Base-by-base conservation (phyloP, 2,329 filamentous ascomycete genomes). In the Aureobasidium sp. region DNA sequence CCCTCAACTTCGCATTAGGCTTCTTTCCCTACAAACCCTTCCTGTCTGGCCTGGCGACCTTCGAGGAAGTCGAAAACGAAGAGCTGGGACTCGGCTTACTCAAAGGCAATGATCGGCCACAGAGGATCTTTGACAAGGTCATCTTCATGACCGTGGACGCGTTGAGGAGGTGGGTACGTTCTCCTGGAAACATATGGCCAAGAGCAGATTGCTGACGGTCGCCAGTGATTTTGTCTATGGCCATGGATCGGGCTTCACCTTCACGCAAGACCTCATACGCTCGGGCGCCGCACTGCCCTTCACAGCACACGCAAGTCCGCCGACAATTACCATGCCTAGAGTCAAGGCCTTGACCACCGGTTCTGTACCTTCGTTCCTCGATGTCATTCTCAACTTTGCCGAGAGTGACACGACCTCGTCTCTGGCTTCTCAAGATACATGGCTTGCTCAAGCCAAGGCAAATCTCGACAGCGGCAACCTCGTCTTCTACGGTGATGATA, bases 21-120 rank as follows among this genome's bases (percentile, higher is more conserved):
- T 99, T 99, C 81, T 99, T 99, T 71, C 94, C 94, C 8, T 97
- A 97, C 76, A 99, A 99, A 71, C 91, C 94, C 3, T 88, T 96
- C 66, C 81, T 99, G 51, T 86, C 92, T 11, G 94, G 94, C 4
- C 78, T 96, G 50, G 92, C 94, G 14, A 69, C 66, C 1, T 70
- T 70, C 39, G 65, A 68, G 37, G 65, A 70, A 58, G 62, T 60
- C 16, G 45, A 65, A 49, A 54, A 65, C 48, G 53, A 61, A 55
- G 64, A 63, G 58, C 42, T 62, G 25, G 62, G 59, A 53, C 34
- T 65, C 30, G 49, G 53, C 1, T 11, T 53, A 9, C 34, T 57
- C 39, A 42, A 51, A 71, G 82, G 32, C 76, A 79, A 50, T 80
- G 82, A 85, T 78, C 25, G 69, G 75, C 50, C 88, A 3, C 75